phyloP scores from a whole-genome alignment of 495 filamentous ascomycete species.

The Opeltia flavorubescens region DNA sequence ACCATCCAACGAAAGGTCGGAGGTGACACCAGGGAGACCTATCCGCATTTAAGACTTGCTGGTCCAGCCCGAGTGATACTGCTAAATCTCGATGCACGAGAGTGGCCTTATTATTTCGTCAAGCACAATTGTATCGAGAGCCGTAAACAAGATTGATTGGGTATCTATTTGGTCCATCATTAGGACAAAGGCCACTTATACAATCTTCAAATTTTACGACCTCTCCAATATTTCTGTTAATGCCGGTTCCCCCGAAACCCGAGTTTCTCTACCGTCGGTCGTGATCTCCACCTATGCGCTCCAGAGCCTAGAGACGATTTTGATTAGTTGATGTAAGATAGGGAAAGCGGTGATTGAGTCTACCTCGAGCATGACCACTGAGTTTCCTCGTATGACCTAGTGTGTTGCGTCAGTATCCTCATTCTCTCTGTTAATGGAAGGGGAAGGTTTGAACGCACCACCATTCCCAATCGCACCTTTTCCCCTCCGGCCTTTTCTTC shows the following conservation, averaged over 20 bases:
- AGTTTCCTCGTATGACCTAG: constrained; percentile 81
- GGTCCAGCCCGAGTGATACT: too few relatives aligned
- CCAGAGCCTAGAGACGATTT: constrained; percentile 8
- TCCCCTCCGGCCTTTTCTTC: constrained; percentile 88
- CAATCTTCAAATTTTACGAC: neutral
- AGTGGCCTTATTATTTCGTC: too few relatives aligned
- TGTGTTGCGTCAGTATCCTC: neutral
- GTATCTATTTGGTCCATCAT: too few relatives aligned
- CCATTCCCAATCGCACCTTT: constrained; percentile 84
- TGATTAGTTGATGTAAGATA: neutral
- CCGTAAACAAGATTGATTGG: too few relatives aligned
- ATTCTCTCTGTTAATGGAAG: neutral
- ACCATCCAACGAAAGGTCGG: too few relatives aligned
- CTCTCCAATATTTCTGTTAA: neutral
- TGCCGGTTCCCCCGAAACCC: neutral
- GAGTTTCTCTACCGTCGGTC: neutral
- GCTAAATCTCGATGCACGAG: too few relatives aligned
- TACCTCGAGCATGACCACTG: constrained; percentile 90
- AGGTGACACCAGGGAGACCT: too few relatives aligned
- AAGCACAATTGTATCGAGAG: too few relatives aligned
- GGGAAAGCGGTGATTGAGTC: neutral
- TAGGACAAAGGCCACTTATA: too few relatives aligned
- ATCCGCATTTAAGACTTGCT: too few relatives aligned
- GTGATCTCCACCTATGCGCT: constrained; percentile 17
- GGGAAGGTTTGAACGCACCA: constrained; percentile 43